Conservation (phyloP, 2,329 filamentous ascomycete genomes). For the Microdochium paspali region DNA sequence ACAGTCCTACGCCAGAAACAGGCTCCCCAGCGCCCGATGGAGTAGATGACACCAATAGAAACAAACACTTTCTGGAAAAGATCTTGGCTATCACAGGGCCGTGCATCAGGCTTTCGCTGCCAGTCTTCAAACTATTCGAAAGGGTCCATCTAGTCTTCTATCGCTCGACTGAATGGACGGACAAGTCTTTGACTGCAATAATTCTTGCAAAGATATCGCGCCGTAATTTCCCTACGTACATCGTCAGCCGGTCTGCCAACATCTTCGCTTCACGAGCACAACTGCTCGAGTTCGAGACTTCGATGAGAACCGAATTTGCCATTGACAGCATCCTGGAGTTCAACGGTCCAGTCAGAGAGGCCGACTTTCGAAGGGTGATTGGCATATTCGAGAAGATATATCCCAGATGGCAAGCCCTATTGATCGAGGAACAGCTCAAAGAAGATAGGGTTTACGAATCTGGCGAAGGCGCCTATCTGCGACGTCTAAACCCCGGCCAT, state of each 20-base stretch:
- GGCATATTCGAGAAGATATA: slow-evolving; percentile 66
- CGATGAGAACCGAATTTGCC: slow-evolving; percentile 69
- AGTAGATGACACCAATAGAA: slow-evolving; percentile 47
- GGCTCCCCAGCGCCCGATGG: slow-evolving; percentile 14
- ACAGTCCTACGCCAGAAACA: slow-evolving; percentile 28
- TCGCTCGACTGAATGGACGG: slow-evolving; percentile 91
- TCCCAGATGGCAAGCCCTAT: slow-evolving; percentile 66
- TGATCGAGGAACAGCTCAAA: slow-evolving; percentile 67
- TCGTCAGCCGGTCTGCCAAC: slow-evolving; percentile 81
- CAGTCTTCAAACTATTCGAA: slow-evolving; percentile 75
- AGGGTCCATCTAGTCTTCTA: slow-evolving; percentile 95
- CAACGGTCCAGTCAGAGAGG: slow-evolving; percentile 57
- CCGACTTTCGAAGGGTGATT: slow-evolving; percentile 58
- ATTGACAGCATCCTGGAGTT: slow-evolving; percentile 79
- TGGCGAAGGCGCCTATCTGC: slow-evolving; percentile 80
- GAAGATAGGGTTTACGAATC: slow-evolving; percentile 69
- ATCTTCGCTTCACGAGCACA: slow-evolving; percentile 72
- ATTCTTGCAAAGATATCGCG: slow-evolving; percentile 86
- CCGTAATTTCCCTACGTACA: slow-evolving; percentile 80
- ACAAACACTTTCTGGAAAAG: slow-evolving; percentile 66
- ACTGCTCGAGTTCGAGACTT: slow-evolving; percentile 82
- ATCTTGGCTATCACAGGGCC: slow-evolving; percentile 71
- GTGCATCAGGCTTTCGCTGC: slow-evolving; percentile 70
- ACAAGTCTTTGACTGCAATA: slow-evolving; percentile 90
- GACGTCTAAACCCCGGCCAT: slow-evolving; percentile 84